These are phyloP conservation scores for Saraca asoca DNA, from an alignment of 331 rosid genomes.

Conservation along the genomic window DNA sequence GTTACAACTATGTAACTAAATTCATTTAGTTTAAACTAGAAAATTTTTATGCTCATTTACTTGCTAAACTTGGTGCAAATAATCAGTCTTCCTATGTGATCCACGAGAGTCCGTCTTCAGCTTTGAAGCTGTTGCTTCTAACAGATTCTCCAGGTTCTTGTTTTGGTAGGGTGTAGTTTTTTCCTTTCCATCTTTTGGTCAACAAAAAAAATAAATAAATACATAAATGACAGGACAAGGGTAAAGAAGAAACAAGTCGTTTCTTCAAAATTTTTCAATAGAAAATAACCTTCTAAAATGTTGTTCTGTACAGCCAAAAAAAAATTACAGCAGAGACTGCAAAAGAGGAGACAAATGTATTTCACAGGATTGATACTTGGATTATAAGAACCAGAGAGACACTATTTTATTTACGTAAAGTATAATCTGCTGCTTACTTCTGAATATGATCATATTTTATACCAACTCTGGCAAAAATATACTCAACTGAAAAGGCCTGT, in stretches of 20 bases:
- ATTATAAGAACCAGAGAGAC: slow-evolving; percentile 41
- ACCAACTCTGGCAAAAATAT: slow-evolving; percentile 41
- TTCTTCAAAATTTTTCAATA: slow-evolving; percentile 27
- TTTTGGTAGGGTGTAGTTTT: no score
- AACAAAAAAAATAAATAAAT: slow-evolving; percentile 4
- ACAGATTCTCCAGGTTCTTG: no score
- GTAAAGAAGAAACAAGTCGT: not conserved
- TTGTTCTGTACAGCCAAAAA: slow-evolving; percentile 59
- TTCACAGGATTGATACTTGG: slow-evolving; percentile 47
- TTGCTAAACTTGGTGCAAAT: no score
- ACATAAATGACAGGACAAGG: not conserved
- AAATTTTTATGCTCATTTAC: no score
- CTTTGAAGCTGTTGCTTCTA: no score
- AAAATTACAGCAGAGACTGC: slow-evolving; percentile 40
- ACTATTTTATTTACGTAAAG: slow-evolving; percentile 59
- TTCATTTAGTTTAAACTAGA: no score
- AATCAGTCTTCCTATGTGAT: no score
- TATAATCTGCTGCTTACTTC: slow-evolving; percentile 47
- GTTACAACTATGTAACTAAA: no score
- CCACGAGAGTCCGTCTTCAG: no score
- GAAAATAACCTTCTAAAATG: slow-evolving; percentile 36
- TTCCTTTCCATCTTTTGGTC: no score
- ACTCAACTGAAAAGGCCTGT: slow-evolving; percentile 36
- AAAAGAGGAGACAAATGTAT: slow-evolving; percentile 23
- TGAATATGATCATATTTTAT: slow-evolving; percentile 17